Evolutionary conservation across 768 basidiomycete species (phyloP).

Genomic region (Leccinum pellstonianum): DNA sequence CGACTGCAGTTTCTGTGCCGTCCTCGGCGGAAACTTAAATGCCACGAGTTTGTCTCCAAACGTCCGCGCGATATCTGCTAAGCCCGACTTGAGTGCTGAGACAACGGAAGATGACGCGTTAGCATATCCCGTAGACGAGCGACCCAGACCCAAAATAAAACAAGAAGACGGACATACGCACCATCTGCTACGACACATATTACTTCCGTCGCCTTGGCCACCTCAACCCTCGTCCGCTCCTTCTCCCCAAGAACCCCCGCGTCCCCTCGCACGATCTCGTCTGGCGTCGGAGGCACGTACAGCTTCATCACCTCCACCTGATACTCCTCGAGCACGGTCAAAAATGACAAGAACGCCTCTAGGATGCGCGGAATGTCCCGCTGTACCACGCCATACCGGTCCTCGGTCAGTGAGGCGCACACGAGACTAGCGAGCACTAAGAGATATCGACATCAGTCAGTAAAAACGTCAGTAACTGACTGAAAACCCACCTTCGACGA

Average conservation of each 20-base stretch:
- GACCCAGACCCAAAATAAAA: background rate
- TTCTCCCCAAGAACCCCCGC: conserved; percentile 35
- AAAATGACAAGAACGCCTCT: conserved; percentile 70
- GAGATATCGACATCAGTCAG: background rate
- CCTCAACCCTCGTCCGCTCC: conserved; percentile 46
- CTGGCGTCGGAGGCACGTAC: conserved; percentile 38
- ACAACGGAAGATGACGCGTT: background rate
- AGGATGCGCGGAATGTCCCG: conserved; percentile 80
- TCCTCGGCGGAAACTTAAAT: conserved; percentile 75
- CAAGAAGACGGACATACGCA: conserved; percentile 37
- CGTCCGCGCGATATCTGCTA: conserved; percentile 64
- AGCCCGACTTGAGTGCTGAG: conserved; percentile 58
- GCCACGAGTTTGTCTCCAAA: conserved; percentile 74
- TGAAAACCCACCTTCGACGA: conserved; percentile 55
- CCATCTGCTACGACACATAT: conserved; percentile 57
- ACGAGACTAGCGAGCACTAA: conserved; percentile 58
- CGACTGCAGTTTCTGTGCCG: conserved; percentile 63
- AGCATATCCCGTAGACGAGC: background rate
- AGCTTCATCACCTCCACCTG: conserved; percentile 49
- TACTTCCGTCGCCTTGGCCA: conserved; percentile 53
- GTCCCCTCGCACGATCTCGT: conserved; percentile 31
- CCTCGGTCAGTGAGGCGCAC: conserved; percentile 74
- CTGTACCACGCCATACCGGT: conserved; percentile 81
- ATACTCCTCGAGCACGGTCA: conserved; percentile 65
- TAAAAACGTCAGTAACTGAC: background rate